A percentile compares a stretch with the other conserved stretches of the same genome.
Evolutionary conservation across 1,139 yeast species (phyloP).

Genomic region (Geotrichum europaeum): DNA sequence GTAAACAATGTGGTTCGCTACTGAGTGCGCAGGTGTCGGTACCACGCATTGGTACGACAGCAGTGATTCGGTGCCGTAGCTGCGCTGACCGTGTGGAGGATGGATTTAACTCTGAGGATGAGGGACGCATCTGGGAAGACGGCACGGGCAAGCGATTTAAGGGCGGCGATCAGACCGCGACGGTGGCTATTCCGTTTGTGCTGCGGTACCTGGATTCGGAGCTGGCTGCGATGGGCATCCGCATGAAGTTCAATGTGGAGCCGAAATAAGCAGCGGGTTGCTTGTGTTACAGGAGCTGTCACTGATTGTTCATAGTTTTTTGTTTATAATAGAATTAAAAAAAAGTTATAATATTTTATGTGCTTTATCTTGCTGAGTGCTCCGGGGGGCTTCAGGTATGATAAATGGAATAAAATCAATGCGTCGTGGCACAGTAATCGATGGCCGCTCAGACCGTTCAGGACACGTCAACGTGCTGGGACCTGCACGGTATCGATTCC

Average conservation of each 20-base stretch:
- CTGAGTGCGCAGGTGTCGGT: constrained; percentile 85
- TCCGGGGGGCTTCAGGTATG: background rate
- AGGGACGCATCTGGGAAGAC: constrained; percentile 92
- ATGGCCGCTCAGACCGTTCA: background rate
- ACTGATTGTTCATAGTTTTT: background rate
- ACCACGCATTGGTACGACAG: constrained; percentile 78
- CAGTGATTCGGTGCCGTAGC: constrained; percentile 81
- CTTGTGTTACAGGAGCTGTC: background rate
- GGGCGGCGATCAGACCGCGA: constrained; percentile 88
- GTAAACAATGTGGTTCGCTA: constrained; percentile 91
- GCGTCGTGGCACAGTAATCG: background rate
- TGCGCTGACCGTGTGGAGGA: constrained; percentile 63
- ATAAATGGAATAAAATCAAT: background rate
- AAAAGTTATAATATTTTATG: background rate
- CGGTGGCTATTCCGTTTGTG: constrained; percentile 95
- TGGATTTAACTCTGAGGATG: constrained; percentile 46
- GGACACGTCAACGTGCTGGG: constrained; percentile 11
- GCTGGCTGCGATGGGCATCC: constrained; percentile 96
- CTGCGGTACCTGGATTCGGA: constrained; percentile 93
- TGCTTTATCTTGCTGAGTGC: background rate
- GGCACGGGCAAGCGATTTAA: constrained; percentile 87
- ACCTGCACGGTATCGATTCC: background rate
- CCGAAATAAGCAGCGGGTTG: constrained; percentile 19
- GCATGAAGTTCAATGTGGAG: constrained; percentile 76
- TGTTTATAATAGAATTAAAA: background rate